These are phyloP conservation scores for Nicotiana rustica DNA, from an alignment of 305 asterid species.

Conservation along the genomic window DNA sequence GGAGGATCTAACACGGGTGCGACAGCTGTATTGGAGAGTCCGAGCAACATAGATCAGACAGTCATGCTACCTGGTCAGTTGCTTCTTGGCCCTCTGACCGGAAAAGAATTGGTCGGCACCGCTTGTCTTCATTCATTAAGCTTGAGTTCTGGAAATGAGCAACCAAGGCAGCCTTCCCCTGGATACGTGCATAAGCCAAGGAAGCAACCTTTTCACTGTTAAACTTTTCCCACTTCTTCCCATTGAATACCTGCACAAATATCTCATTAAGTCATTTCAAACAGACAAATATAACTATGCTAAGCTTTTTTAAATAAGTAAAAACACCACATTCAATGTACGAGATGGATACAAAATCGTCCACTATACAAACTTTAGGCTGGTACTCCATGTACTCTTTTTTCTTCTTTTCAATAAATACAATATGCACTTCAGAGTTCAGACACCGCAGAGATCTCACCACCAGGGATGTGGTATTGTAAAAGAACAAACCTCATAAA, in stretches of 20 bases:
- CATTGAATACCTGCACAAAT: conserved; percentile 74
- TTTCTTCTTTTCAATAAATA: neutral
- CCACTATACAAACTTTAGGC: conserved; percentile 19
- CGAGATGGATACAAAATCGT: neutral
- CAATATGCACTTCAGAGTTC: neutral
- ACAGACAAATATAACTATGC: neutral
- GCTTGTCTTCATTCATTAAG: conserved; percentile 93
- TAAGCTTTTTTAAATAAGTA: neutral
- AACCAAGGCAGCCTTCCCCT: conserved; percentile 81
- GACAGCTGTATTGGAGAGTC: neutral
- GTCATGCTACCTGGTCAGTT: conserved; percentile 61
- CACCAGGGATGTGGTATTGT: neutral
- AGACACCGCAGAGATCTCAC: neutral
- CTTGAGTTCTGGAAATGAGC: conserved; percentile 97
- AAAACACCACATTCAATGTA: neutral
- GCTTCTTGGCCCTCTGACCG: conserved; percentile 73
- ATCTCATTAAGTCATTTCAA: conserved; percentile 1
- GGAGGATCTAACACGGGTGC: neutral
- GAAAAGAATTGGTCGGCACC: conserved; percentile 91
- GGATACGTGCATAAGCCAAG: conserved; percentile 96
- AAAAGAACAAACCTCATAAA: conserved; percentile 73
- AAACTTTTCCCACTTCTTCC: conserved; percentile 98
- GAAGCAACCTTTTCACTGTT: conserved; percentile 96
- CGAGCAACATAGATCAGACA: neutral
- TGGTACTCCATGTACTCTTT: neutral